These are phyloP conservation scores for Penicillium sp. DNA, from an alignment of 2,329 filamentous ascomycete species.

Conservation along the genomic window DNA sequence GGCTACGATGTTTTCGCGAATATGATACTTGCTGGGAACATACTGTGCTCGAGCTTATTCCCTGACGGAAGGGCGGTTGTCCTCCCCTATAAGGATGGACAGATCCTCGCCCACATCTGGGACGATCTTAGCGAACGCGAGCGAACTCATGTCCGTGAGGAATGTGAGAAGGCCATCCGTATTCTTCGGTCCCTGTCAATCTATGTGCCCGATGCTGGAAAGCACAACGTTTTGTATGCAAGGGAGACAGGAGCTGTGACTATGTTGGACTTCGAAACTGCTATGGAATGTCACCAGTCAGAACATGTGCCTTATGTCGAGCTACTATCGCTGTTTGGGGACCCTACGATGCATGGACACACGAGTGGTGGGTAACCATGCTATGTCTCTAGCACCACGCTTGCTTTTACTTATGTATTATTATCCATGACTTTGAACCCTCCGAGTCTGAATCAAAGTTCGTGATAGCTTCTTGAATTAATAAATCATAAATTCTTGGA, in stretches of 20 bases:
- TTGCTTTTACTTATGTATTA: too few relatives aligned
- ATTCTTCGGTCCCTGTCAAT: constrained; percentile 2
- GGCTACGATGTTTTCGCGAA: constrained; percentile 1
- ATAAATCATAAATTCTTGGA: too few relatives aligned
- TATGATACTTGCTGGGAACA: background rate
- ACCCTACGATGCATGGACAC: too few relatives aligned
- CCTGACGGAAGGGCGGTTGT: background rate
- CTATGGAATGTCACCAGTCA: too few relatives aligned
- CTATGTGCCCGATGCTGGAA: constrained; percentile 4
- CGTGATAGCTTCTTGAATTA: too few relatives aligned
- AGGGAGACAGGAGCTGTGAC: background rate
- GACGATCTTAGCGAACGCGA: background rate
- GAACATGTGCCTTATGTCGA: background rate
- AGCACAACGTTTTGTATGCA: constrained; percentile 6
- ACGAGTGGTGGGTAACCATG: too few relatives aligned
- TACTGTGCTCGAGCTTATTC: constrained; percentile 2
- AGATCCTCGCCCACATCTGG: constrained; percentile 1
- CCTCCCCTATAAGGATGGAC: background rate
- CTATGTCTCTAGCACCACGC: too few relatives aligned
- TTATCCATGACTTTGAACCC: too few relatives aligned
- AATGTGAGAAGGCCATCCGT: constrained; percentile 1
- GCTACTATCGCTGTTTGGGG: background rate
- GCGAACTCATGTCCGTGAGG: background rate
- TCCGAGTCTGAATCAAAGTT: too few relatives aligned
- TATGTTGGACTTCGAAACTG: constrained; percentile 5